Percentiles rank a stretch among this genome's conserved stretches.
phyloP scores from a whole-genome alignment of 768 basidiomycete genomes.

The Trametes punicea region DNA sequence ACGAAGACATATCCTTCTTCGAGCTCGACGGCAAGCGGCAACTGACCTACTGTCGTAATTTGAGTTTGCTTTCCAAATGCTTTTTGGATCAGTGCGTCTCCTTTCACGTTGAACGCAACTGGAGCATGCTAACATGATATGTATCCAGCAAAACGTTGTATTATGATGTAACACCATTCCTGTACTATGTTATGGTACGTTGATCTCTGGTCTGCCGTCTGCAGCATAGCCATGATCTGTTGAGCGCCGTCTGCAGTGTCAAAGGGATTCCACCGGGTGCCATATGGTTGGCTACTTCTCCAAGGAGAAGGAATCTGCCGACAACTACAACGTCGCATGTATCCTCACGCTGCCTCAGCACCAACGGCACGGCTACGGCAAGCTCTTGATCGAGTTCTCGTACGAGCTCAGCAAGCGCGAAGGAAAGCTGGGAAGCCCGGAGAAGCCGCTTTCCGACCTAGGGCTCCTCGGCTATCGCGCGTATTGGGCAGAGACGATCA shows the following conservation, averaged over 20 bases:
- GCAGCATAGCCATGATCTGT: neutral
- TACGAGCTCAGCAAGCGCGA: slow-evolving; percentile 98
- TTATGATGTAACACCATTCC: slow-evolving; percentile 99
- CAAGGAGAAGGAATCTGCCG: slow-evolving; percentile 97
- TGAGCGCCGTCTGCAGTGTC: slow-evolving; percentile 46
- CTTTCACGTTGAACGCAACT: slow-evolving; percentile 4
- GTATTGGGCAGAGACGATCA: slow-evolving; percentile 96
- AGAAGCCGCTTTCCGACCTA: slow-evolving; percentile 95
- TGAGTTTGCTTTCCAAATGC: slow-evolving; percentile 95
- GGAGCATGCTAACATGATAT: slow-evolving; percentile 21
- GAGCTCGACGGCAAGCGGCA: slow-evolving; percentile 98
- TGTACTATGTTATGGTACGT: slow-evolving; percentile 98
- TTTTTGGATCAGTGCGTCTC: slow-evolving; percentile 92
- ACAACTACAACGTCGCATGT: slow-evolving; percentile 98
- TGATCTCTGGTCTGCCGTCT: neutral
- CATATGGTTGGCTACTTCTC: slow-evolving; percentile 98
- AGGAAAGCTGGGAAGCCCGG: slow-evolving; percentile 92
- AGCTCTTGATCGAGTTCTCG: slow-evolving; percentile 94
- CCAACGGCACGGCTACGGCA: slow-evolving; percentile 94
- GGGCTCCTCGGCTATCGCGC: slow-evolving; percentile 91
- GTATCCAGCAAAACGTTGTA: slow-evolving; percentile 87
- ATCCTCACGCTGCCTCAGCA: slow-evolving; percentile 98
- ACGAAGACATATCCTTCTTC: slow-evolving; percentile 96
- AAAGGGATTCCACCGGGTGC: slow-evolving; percentile 85
- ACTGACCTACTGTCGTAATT: slow-evolving; percentile 93